Percentiles rank a stretch among this genome's conserved stretches.
These are phyloP conservation scores for Hebeloma cylindrosporum DNA, from an alignment of 768 basidiomycete species.

Conservation along the genomic window DNA sequence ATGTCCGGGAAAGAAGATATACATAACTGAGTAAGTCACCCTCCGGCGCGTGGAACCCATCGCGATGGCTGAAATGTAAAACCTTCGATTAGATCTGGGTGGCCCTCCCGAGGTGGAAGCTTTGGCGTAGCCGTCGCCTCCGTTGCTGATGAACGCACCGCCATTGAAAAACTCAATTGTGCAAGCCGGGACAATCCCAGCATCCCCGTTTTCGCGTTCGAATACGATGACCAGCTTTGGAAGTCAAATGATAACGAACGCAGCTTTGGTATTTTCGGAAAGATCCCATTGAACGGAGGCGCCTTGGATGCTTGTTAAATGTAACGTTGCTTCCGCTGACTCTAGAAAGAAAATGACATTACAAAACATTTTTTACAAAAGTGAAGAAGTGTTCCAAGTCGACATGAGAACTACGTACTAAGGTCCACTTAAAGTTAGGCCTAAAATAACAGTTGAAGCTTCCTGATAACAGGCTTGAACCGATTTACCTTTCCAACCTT, in stretches of 20 bases:
- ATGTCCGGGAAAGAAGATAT: conserved; percentile 38
- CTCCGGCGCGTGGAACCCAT: not conserved
- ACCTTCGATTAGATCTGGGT: conserved; percentile 32
- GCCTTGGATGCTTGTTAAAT: conserved; percentile 19
- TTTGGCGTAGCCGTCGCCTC: conserved; percentile 33
- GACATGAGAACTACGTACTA: not conserved
- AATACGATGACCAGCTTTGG: conserved; percentile 43
- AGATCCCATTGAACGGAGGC: conserved; percentile 27
- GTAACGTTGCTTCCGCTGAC: too few relatives aligned
- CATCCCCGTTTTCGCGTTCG: conserved; percentile 40
- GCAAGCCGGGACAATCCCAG: conserved; percentile 34
- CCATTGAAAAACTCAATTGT: conserved; percentile 37
- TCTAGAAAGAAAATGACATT: not conserved
- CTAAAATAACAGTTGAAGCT: conserved; percentile 3
- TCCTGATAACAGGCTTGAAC: not conserved
- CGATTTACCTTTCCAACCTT: not conserved
- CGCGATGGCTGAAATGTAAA: not conserved
- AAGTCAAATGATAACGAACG: conserved; percentile 38
- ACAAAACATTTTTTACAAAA: too few relatives aligned
- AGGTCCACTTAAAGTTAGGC: too few relatives aligned
- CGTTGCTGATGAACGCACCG: conserved; percentile 30
- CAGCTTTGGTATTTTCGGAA: conserved; percentile 41
- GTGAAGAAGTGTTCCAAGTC: not conserved
- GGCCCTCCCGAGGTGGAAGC: conserved; percentile 38
- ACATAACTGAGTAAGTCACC: conserved; percentile 38